Evolutionary conservation across 73 alveolate species (phyloP).

Genomic region (Tetrahymena malaccensis): DNA sequence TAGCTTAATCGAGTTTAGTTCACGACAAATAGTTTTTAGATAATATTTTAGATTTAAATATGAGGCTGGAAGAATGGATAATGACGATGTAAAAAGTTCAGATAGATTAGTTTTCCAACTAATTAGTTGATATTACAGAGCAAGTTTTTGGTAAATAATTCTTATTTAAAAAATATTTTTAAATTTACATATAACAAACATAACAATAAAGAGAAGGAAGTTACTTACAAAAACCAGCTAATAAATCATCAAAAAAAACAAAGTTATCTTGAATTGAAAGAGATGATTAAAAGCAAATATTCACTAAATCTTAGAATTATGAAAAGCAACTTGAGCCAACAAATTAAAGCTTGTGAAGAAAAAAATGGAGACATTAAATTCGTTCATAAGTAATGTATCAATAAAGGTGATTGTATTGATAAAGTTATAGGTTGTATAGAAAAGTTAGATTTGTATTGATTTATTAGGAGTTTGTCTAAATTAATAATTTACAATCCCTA

Average conservation of each 20-base stretch:
- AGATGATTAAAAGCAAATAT: neutral
- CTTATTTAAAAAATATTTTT: neutral
- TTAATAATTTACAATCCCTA: too few species aligned
- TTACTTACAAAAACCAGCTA: neutral
- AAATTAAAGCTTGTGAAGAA: neutral
- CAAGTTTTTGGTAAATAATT: neutral
- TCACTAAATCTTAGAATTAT: neutral
- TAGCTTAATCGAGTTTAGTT: neutral
- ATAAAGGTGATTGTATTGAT: neutral
- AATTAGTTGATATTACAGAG: neutral
- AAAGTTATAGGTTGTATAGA: neutral
- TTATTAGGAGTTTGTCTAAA: neutral
- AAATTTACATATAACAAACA: neutral
- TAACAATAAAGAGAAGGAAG: neutral
- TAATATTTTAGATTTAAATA: neutral
- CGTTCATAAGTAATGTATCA: neutral
- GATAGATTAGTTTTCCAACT: neutral
- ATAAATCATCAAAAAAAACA: neutral
- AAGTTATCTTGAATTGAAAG: neutral
- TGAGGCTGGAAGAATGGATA: neutral
- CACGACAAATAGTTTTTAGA: neutral
- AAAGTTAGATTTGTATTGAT: neutral
- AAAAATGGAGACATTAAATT: neutral
- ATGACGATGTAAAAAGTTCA: neutral
- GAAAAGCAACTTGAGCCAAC: neutral